Conservation (phyloP, 495 filamentous ascomycete genomes). For the Talaromyces stipitatus region DNA sequence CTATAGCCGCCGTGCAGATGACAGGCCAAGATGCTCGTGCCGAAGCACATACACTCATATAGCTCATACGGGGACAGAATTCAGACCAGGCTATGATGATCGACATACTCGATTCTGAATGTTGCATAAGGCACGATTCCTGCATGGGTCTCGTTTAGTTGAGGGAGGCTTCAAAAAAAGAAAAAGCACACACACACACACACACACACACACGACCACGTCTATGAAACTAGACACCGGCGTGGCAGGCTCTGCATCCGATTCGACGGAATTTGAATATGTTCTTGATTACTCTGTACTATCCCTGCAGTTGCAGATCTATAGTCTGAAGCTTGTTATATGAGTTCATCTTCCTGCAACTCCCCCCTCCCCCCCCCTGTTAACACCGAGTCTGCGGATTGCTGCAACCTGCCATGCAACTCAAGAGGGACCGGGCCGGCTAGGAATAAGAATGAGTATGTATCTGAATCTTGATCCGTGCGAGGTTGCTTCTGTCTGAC, state of each 20-base stretch:
- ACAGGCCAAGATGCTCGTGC: not conserved
- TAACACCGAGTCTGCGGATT: too few species aligned
- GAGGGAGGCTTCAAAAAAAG: not conserved
- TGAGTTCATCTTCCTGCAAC: not conserved
- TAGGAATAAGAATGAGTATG: not conserved
- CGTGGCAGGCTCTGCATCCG: not conserved
- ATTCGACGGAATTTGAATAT: not conserved
- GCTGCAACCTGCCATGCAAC: not conserved
- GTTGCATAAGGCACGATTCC: not conserved
- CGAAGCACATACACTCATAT: not conserved
- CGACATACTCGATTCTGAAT: slow-evolving; percentile 1
- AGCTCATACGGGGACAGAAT: too few species aligned
- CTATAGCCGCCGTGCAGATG: not conserved
- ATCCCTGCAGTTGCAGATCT: not conserved
- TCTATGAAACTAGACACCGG: not conserved
- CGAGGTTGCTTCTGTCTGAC: not conserved
- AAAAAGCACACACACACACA: too few species aligned
- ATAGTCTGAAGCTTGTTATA: not conserved
- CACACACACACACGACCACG: not conserved
- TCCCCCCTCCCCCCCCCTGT: too few species aligned
- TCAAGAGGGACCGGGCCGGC: not conserved
- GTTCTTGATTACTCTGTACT: not conserved
- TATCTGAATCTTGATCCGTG: not conserved
- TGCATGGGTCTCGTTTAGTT: not conserved
- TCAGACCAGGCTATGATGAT: not conserved